These are phyloP conservation scores for Syzygium syzygioides DNA, from an alignment of 441 rosid genomes.

Conservation along the genomic window DNA sequence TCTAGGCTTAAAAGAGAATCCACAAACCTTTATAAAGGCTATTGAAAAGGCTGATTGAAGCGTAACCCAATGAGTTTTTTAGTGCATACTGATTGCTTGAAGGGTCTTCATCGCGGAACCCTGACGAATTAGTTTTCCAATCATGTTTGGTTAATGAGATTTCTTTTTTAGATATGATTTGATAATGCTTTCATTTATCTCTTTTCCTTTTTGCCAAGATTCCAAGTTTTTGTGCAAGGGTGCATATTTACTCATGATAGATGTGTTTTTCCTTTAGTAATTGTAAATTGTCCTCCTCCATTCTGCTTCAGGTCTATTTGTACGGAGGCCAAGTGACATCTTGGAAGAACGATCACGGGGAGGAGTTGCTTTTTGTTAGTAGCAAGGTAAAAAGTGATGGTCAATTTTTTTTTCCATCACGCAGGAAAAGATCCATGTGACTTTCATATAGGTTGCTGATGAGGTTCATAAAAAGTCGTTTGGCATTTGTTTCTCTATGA, in stretches of 20 bases:
- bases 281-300: background rate
- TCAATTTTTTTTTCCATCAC: background rate
- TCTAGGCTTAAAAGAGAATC: background rate
- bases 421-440: background rate
- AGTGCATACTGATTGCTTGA: background rate
- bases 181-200: background rate
- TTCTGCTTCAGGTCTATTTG: slow-evolving; percentile 39
- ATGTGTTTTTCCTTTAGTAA: background rate
- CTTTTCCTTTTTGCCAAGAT: background rate
- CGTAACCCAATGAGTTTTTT: background rate
- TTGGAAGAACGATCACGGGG: slow-evolving; percentile 68
- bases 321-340: slow-evolving; percentile 70
- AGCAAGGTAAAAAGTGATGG: slow-evolving; percentile 36
- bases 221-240: background rate
- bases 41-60: background rate
- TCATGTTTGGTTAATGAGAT: background rate
- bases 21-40: background rate
- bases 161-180: background rate
- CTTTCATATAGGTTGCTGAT: background rate
- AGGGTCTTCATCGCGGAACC: background rate
- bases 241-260: background rate
- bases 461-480: background rate
- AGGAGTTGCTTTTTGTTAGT: slow-evolving; percentile 64
- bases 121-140: background rate
- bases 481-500: background rate